Base-by-base conservation (phyloP, 176 grass and related monocot genomes). In the Avena eriantha region DNA sequence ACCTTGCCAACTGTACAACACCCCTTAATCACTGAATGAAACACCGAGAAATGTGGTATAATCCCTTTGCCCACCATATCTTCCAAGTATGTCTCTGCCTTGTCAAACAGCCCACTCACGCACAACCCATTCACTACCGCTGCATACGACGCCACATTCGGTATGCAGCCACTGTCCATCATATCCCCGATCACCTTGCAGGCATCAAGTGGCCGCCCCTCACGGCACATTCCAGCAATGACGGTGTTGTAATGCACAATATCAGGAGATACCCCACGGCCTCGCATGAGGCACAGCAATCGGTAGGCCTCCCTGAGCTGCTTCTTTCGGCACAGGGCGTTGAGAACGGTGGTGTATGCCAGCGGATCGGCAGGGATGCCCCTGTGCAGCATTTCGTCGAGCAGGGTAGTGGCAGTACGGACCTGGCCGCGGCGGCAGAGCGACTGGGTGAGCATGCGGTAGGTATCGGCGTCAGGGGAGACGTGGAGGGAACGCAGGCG, bases 171-270 rank as follows among this genome's bases (percentile, higher is more conserved):
- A 39, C 69, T 86, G 15, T 88, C 88, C 3, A n/a, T 23, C 93
- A 98, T 98, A 89, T 95, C 96, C 41, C 86, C 84, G 18, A 98
- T 29, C 85, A 98, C 82, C 93, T 94, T 95, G 86, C 96, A 92
- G 24, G 96, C 96, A 68, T 98, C 93, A 14, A 92, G 80, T 14
- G 88, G 86, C 4, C 86, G 88, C 11, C 86, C 93, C 58, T 92
- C 92, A 0, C 93, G 82, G 68, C 96, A 98, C 79, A 98, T 83
- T 3, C 93, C 96, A 0, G 84, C 67, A 8, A 98, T 86, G 5
- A 98, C 80, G 0, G 96, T 98, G 85, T 95, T 92, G 85, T 94
- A 95, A 55, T 98, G 96, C 57, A 87, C 86, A 61, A 92, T 86
- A 57, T 95, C 93, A 24, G 93, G 96, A n/a, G 88, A 74, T 41